phyloP scores from a whole-genome alignment of 768 basidiomycete genomes.

The Pisolithus tinctorius region DNA sequence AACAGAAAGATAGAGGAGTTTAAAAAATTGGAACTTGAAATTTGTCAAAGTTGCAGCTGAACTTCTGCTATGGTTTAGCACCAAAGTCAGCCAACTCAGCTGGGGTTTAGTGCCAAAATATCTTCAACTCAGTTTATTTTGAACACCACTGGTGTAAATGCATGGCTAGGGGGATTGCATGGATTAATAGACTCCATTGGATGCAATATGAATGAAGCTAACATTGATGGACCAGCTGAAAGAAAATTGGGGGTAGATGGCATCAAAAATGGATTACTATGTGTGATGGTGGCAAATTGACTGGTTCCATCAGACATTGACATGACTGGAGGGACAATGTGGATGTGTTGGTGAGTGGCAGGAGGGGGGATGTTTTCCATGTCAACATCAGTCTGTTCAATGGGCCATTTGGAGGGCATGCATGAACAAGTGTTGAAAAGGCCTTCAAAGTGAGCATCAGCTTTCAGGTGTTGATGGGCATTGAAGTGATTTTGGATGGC shows the following conservation, averaged over 20 bases:
- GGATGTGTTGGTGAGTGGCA: not conserved
- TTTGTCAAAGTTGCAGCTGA: too few relatives aligned
- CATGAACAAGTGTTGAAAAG: not conserved
- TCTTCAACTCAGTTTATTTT: too few relatives aligned
- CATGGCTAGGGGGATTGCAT: not conserved
- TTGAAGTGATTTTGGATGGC: not conserved
- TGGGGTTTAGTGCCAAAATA: too few relatives aligned
- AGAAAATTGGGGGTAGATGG: not conserved
- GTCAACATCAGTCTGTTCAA: not conserved
- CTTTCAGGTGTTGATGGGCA: not conserved
- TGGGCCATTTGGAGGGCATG: not conserved
- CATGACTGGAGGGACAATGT: too few relatives aligned
- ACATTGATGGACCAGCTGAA: not conserved
- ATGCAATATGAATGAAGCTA: not conserved
- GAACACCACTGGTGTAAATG: too few relatives aligned
- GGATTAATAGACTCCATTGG: not conserved
- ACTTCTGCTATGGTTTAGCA: too few relatives aligned
- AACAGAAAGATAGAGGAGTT: too few relatives aligned
- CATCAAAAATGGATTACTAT: not conserved
- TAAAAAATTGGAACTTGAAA: too few relatives aligned
- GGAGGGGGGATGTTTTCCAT: not conserved
- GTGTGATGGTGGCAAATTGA: too few relatives aligned
- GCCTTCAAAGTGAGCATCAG: not conserved
- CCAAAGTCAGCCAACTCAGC: too few relatives aligned
- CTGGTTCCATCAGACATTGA: too few relatives aligned